Conservation (phyloP, 1,284 basidiomycete genomes). For the Ganoderma leucocontextum region DNA sequence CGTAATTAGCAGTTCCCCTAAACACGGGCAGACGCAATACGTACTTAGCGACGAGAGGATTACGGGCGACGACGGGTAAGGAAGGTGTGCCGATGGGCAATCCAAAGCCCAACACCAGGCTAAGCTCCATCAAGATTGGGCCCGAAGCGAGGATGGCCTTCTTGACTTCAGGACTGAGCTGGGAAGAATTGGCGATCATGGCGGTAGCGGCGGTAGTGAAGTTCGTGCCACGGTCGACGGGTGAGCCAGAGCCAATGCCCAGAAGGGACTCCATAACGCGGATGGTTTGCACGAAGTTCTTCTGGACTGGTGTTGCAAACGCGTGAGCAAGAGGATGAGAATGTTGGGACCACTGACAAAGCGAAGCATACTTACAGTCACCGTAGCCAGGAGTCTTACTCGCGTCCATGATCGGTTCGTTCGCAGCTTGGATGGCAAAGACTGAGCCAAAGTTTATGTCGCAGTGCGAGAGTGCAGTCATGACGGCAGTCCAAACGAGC, state of each 20-base stretch:
- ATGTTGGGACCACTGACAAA: neutral
- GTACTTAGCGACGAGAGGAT: neutral
- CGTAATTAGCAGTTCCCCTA: neutral
- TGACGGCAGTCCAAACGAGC: neutral
- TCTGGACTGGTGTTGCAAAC: constrained; percentile 62
- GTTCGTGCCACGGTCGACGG: neutral
- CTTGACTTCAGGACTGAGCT: neutral
- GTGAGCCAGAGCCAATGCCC: constrained; percentile 63
- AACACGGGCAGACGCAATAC: neutral
- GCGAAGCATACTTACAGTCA: neutral
- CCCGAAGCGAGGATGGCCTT: neutral
- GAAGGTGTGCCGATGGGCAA: neutral
- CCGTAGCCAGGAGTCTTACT: neutral
- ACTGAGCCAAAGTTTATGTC: neutral
- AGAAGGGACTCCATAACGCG: constrained; percentile 70
- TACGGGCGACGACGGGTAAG: neutral
- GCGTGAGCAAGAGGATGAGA: neutral
- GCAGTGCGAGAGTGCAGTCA: neutral
- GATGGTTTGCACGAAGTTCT: constrained; percentile 72
- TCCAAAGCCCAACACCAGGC: neutral
- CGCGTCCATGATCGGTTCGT: neutral
- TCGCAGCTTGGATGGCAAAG: neutral
- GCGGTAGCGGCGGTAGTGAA: neutral
- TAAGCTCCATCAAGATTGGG: neutral
- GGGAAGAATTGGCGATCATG: neutral